A percentile compares a stretch with the other conserved stretches of the same genome.
These are phyloP conservation scores for Colletotrichum simmondsii DNA, from an alignment of 2,329 filamentous ascomycete species.

Conservation along the genomic window DNA sequence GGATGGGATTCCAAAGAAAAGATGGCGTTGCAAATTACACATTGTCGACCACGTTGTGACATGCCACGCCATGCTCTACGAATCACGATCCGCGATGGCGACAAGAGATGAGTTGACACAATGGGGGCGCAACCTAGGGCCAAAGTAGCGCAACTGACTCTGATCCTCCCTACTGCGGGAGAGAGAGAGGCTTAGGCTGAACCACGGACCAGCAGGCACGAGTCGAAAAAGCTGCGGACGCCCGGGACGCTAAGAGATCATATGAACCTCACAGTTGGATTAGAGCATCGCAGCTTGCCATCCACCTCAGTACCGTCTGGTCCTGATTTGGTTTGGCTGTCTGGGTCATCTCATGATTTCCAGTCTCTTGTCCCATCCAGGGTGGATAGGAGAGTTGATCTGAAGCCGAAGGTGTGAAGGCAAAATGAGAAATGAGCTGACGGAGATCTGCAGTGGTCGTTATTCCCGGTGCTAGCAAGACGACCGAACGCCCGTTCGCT, in stretches of 20 bases:
- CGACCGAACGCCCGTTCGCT: slow-evolving; percentile 9
- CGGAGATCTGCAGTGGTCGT: slow-evolving; percentile 10
- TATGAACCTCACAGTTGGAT: not conserved
- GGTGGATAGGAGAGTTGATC: slow-evolving; percentile 7
- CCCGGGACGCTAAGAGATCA: not conserved
- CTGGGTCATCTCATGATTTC: not conserved
- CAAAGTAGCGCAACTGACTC: not conserved
- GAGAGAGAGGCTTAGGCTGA: not conserved
- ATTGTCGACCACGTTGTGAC: not conserved
- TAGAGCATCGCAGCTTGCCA: not conserved
- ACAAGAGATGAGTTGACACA: not conserved
- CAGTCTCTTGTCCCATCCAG: not conserved
- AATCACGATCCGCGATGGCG: not conserved
- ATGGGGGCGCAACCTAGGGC: not conserved
- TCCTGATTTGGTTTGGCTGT: not conserved
- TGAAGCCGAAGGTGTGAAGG: not conserved
- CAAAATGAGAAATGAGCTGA: not conserved
- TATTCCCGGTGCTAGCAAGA: slow-evolving; percentile 16
- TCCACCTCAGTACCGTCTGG: not conserved
- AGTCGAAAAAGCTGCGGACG: not conserved
- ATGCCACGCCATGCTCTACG: not conserved
- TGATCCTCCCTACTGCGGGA: not conserved
- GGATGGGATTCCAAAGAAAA: not conserved
- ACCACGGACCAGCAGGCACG: not conserved
- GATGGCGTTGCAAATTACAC: not conserved